Base-by-base conservation (phyloP, 129 eudicot species). In the Lonicera japonica region DNA sequence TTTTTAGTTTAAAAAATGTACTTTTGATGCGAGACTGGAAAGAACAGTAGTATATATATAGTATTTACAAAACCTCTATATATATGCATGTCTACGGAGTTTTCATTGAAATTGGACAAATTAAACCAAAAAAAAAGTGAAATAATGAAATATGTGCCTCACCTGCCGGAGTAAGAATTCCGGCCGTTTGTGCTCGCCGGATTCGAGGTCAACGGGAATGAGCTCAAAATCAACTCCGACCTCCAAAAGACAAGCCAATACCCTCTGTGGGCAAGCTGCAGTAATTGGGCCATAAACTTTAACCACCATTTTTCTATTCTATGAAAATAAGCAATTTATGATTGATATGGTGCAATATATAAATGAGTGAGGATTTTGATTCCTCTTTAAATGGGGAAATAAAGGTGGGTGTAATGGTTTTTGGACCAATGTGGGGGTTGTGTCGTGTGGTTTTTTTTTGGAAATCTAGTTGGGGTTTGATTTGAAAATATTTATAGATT, bases 181-280 rank as follows among this genome's bases (percentile, higher is more conserved):
- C 0, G 87, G 85, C 29, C 65, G 65, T 64, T 86, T 90, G 16
- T 90, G 95, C 63, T 90, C 83, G 20, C 75, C 80, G 2, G 83
- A 54, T 21, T 69, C 73, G 21, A 90, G 88, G 41, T 90, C 89
- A 9, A 90, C 70, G 43, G 64, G 72, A 60, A 86, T 64, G 46
- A 83, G 75, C 65, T 90, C 89, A 61, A 73, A 86, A 50, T 83
- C 86, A 14, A 77, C 58, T 16, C 73, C 87, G 18, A 86, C 23
- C 70, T 90, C 97, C 21, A 83, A 8, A 40, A 90, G 85, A 73
- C 97, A 90, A 66, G 82, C 83, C 60, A 90, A 15, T 15, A 90
- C 92, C 61, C 95, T 77, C 54, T 81, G 97, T 46, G 89, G 80
- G 71, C 89, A 86, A 46, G 95, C 95, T 22, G 85, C 82, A 45